Percentiles rank a stretch among this genome's conserved stretches.
These are phyloP conservation scores for Torulaspora globosa DNA, from an alignment of 1,139 yeast species.

Conservation along the genomic window DNA sequence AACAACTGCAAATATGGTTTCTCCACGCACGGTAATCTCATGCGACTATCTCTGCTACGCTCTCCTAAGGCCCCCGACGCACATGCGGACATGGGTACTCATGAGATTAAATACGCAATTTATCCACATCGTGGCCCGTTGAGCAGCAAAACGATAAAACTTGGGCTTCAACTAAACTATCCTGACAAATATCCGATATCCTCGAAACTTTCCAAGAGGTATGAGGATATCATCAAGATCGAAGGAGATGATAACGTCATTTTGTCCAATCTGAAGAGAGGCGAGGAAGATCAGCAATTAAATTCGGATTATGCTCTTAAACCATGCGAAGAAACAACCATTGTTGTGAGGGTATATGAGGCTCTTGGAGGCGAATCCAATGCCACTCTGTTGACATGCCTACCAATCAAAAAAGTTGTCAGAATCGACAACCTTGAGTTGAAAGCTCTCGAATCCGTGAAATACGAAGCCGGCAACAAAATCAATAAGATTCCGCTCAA, in stretches of 20 bases:
- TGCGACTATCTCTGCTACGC: conserved; percentile 76
- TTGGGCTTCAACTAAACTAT: conserved; percentile 79
- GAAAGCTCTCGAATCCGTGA: conserved; percentile 43
- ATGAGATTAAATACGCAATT: conserved; percentile 76
- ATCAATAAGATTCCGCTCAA: conserved; percentile 43
- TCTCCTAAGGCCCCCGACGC: conserved; percentile 91
- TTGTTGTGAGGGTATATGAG: conserved; percentile 76
- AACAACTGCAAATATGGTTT: conserved; percentile 90
- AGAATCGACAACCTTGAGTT: conserved; percentile 69
- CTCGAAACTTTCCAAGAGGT: conserved; percentile 58
- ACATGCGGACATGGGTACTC: conserved; percentile 88
- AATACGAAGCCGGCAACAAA: conserved; percentile 30
- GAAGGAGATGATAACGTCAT: conserved; percentile 56
- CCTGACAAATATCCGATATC: conserved; percentile 44
- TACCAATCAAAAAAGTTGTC: conserved; percentile 48
- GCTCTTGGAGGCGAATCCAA: conserved; percentile 71
- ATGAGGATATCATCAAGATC: conserved; percentile 70
- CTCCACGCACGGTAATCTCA: conserved; percentile 81
- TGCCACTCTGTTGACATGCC: conserved; percentile 46
- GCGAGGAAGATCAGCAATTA: conserved; percentile 72
- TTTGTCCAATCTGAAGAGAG: conserved; percentile 76
- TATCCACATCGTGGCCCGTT: conserved; percentile 74
- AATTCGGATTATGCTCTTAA: conserved; percentile 36
- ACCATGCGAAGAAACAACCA: conserved; percentile 41
- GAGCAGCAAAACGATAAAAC: conserved; percentile 58